Evolutionary conservation across 1,284 basidiomycete genomes (phyloP), one percentile per base, ranked within the genome.

Genomic region (Rhodotorula sp.): DNA sequence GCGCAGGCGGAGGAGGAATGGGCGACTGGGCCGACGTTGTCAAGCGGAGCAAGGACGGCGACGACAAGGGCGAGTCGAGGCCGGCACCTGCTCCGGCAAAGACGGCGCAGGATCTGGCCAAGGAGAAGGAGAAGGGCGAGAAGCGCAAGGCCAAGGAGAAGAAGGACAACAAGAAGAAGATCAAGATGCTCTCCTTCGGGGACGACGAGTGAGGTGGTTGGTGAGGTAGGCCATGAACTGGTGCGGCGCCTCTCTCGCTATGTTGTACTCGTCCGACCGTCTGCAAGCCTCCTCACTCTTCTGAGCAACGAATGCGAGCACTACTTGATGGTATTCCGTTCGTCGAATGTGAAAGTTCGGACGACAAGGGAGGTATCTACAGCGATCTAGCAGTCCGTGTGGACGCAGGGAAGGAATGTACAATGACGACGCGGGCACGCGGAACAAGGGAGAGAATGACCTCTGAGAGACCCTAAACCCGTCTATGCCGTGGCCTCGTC

Each of bases 11-110:
- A 14, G 59, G 49, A 3, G 65, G 67, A 41, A 60, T 21, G 19
- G 73, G 71, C 27, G 64, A 61, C 25, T 74, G 73, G 73, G 64
- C 71, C 9, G 63, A 66, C 42, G 73, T 70, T 17, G 60, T 74
- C 49, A 64, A 66, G 67, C 54, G 57, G 58, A 54, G 23, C 42
- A 56, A 25, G 52, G 55, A 46, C 46, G 66, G 48, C 57, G 52
- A 34, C 45, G 49, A 34, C n/a, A 53, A 41, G 50, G 10, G 64
- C 21, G 3, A 50, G 7, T 19, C 54, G 17, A 60, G 58, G 61
- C 46, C 57, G 25, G n/a, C 21, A 7, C 45, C 19, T 0, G 13
- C 27, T n/a, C 34, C 67, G 19, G 45, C 44, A 5, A 41, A 67
- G 59, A 34, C 63, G 23, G 62, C 63, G 23, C 62, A 60, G 34